Percentiles rank a stretch among this genome's conserved stretches.
Evolutionary conservation across 2,329 filamentous ascomycete species (phyloP).

Genomic region (Fusarium begoniae): DNA sequence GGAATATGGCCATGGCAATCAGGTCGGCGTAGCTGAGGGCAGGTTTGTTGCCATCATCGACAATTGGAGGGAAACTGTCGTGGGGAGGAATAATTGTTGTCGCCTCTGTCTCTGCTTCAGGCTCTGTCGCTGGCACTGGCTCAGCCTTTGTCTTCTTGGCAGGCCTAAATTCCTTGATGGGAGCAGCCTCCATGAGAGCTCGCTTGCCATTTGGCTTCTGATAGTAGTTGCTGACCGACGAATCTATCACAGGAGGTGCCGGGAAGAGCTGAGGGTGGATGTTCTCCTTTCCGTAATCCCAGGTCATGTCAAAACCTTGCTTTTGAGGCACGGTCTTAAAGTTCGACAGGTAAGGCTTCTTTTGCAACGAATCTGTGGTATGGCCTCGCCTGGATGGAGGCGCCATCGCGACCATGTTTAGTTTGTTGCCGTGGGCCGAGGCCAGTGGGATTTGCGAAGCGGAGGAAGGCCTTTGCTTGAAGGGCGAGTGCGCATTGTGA

Average conservation of each 20-base stretch:
- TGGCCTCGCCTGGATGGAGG: slow-evolving; percentile 66
- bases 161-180: slow-evolving; percentile 73
- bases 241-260: slow-evolving; percentile 56
- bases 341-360: slow-evolving; percentile 69
- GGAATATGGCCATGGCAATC: slow-evolving; percentile 96
- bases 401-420: slow-evolving; percentile 74
- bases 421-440: slow-evolving; percentile 63
- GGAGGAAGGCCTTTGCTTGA: slow-evolving; percentile 70
- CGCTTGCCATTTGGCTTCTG: slow-evolving; percentile 67
- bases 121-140: slow-evolving; percentile 35
- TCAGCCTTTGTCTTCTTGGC: slow-evolving; percentile 75
- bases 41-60: slow-evolving; percentile 90
- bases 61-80: slow-evolving; percentile 80
- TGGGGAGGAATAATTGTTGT: slow-evolving; percentile 66
- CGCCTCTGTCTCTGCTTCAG: slow-evolving; percentile 1
- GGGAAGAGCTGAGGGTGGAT: slow-evolving; percentile 61
- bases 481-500: slow-evolving; percentile 70
- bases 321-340: slow-evolving; percentile 67
- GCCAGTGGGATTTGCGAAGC: slow-evolving; percentile 69
- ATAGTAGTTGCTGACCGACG: slow-evolving; percentile 63
- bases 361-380: slow-evolving; percentile 73
- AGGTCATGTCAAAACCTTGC: slow-evolving; percentile 55
- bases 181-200: slow-evolving; percentile 75
- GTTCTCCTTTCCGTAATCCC: slow-evolving; percentile 65
- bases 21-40: slow-evolving; percentile 92